Evolutionary conservation across 495 filamentous ascomycete genomes (phyloP), one percentile per base, ranked within the genome.

Genomic region (Amphirosellinia nigrospora): DNA sequence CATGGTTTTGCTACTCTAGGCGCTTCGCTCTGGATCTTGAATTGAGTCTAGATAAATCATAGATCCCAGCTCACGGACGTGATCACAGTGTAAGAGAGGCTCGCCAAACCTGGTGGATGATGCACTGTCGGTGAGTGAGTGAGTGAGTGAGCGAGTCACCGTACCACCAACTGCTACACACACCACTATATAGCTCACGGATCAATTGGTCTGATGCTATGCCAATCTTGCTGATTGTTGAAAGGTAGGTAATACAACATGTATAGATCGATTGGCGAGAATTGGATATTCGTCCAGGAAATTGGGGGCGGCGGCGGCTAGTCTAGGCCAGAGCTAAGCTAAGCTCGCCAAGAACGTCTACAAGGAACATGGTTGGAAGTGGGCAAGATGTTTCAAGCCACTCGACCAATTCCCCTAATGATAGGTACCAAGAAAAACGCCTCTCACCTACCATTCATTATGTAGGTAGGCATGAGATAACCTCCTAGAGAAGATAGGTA

Each of bases 251-350:
- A 50, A 43, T 11, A 64, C 43, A 38, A 30, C 36, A 43, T 30
- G 30, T 11, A 11, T n/a, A 48, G 61, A 64, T 64, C 61, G 45
- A 50, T 64, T 50, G 43, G 43, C 45, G 41, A 50, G 30, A 21
- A 26, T 50, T 36, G 30, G 13, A 16, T 8, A 58, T 30, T 5
- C 28, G 9, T 36, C 28, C 30, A 9, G 16, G 38, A 34, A 58
- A 58, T 58, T 36, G 8, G 30, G 26, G 30, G 55, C n/a, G 26
- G 50, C 23, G 50, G 28, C 4, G 1, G 8, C 46, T 50, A 26
- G 46, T 26, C 2, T 50, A 26, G 10, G 5, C 41, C 41, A 43
- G 11, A 41, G 39, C 43, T 5, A 19, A 15, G 13, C n/a, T n/a
- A n/a, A n/a, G n/a, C n/a, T n/a, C n/a, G 15, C 10, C 16, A 3